Evolutionary conservation across 2,329 filamentous ascomycete genomes (phyloP).

Genomic region (Emericellopsis cladophorae): DNA sequence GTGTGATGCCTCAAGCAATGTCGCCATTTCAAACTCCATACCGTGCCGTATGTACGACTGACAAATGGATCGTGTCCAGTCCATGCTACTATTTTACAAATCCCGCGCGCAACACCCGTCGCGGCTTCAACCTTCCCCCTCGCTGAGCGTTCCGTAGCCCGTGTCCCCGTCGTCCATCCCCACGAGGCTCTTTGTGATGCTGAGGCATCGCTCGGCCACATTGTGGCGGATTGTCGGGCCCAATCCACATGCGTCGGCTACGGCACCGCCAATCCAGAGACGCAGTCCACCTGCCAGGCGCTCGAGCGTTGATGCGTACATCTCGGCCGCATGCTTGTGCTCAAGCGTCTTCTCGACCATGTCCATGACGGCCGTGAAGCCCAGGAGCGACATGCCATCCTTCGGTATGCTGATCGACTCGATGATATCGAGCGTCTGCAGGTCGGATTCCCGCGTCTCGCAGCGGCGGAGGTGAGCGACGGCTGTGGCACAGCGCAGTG

Average conservation of each 20-base stretch:
- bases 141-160: slow-evolving; percentile 46
- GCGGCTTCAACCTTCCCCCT: slow-evolving; percentile 18
- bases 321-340: slow-evolving; percentile 32
- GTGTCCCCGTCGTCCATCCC: slow-evolving; percentile 45
- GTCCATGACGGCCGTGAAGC: slow-evolving; percentile 45
- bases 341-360: slow-evolving; percentile 40
- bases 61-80: too few relatives aligned
- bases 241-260: slow-evolving; percentile 39
- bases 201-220: slow-evolving; percentile 42
- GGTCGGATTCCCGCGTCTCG: slow-evolving; percentile 19
- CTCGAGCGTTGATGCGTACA: slow-evolving; percentile 37
- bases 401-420: slow-evolving; percentile 32
- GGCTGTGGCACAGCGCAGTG: slow-evolving; percentile 46
- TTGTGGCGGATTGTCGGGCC: slow-evolving; percentile 34
- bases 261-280: slow-evolving; percentile 45
- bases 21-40: too few relatives aligned
- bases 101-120: too few relatives aligned
- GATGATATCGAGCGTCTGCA: slow-evolving; percentile 32
- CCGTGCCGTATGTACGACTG: too few relatives aligned
- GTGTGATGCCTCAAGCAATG: too few relatives aligned
- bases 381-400: slow-evolving; percentile 39
- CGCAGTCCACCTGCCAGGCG: slow-evolving; percentile 43
- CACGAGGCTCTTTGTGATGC: slow-evolving; percentile 41
- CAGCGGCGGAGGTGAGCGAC: slow-evolving; percentile 43
- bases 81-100: too few relatives aligned